These are phyloP conservation scores for Hypoxylon rickii DNA, from an alignment of 495 filamentous ascomycete genomes.

Conservation along the genomic window DNA sequence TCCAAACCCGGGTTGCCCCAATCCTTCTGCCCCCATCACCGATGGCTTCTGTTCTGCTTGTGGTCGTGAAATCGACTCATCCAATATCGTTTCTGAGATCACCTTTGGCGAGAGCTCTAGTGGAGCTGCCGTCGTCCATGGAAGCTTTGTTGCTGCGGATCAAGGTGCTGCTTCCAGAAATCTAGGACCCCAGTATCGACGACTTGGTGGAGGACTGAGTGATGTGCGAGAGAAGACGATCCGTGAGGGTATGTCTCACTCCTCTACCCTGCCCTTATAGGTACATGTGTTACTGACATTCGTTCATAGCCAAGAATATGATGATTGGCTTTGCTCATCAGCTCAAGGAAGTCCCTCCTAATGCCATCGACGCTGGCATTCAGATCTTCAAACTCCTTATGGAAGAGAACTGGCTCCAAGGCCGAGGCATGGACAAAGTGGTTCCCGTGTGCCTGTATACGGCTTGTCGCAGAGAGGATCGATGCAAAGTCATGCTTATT, in stretches of 20 bases:
- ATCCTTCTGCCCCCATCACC: constrained; percentile 42
- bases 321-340: constrained; percentile 52
- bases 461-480: constrained; percentile 69
- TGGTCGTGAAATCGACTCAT: constrained; percentile 78
- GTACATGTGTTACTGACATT: constrained; percentile 9
- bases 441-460: constrained; percentile 86
- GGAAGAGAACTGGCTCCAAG: constrained; percentile 81
- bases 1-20: constrained; percentile 38
- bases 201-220: constrained; percentile 47
- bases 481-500: constrained; percentile 80
- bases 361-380: constrained; percentile 63
- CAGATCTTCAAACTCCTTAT: constrained; percentile 79
- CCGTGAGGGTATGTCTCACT: constrained; percentile 56
- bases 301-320: constrained; percentile 37
- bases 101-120: constrained; percentile 81
- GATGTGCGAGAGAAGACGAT: constrained; percentile 71
- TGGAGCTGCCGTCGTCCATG: constrained; percentile 90
- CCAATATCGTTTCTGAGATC: constrained; percentile 88
- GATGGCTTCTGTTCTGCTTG: constrained; percentile 77
- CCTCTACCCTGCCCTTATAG: background rate
- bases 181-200: constrained; percentile 54
- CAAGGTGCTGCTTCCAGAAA: constrained; percentile 58
- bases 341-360: constrained; percentile 59
- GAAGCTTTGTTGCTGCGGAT: constrained; percentile 81
- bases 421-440: constrained; percentile 81